Evolutionary conservation across 371 early-diverging fungal genomes (phyloP), one percentile per base, ranked within the genome.

Genomic region (Chytridiales sp.): DNA sequence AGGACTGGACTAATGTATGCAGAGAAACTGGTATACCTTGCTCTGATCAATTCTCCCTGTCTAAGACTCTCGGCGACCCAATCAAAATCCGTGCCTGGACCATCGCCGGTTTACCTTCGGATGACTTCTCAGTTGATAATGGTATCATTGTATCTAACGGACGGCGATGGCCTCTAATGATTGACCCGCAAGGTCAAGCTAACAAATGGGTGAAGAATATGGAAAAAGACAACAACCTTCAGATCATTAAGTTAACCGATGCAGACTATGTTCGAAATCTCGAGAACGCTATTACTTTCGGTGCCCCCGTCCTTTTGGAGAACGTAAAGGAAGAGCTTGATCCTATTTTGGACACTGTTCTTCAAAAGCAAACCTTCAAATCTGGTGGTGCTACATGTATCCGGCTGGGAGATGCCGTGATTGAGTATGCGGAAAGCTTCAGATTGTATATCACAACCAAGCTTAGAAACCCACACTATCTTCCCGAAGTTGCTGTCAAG

Each of bases 171-270:
- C 81, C 81, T 15, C 67, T 82, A 15, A 77, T 82, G 74, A 79
- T 82, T 49, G 83, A 80, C 47, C 79, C 81, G 13, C 79, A 82
- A 59, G 83, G 78, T 5, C 79, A 79, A 61, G 83, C 80, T 21
- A 80, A 77, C 66, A 76, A 77, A 47, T 80, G 83, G 79, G 75
- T 82, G 43, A 79, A 80, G 56, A 77, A 82, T 51, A 75, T 81
- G 77, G 82, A 81, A 44, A 78, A 77, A 51, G 76, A 76, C 31
- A 72, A 76, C 61, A 80, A 80, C 36, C 65, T 78, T 17, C 69
- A 69, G 32, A 73, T 80, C 30, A 76, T 79, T 46, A 80, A 78
- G 56, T 61, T 82, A 19, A 76, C 76, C 0, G 80, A 82, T 64
- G 49, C 73, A 29, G 79, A 82, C 51, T 82, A 75, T 59, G 74